phyloP scores from a whole-genome alignment of 495 filamentous ascomycete species.

The Podospora anserina region DNA sequence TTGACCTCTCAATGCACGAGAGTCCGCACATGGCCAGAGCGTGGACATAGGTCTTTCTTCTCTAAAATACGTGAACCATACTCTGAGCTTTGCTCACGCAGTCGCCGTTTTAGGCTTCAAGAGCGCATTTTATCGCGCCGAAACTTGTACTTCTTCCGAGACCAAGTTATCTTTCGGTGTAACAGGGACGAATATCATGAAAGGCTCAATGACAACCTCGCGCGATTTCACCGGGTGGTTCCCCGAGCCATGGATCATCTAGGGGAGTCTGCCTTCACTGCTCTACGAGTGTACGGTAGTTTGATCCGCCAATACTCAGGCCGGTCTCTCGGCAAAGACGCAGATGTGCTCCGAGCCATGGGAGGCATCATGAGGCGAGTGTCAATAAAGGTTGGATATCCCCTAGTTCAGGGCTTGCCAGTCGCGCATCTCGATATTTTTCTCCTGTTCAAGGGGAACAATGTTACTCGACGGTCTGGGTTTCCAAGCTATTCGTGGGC shows the following conservation, averaged over 20 bases:
- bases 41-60: background rate
- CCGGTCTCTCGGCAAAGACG: background rate
- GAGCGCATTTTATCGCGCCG: background rate
- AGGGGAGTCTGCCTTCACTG: background rate
- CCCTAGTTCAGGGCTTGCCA: background rate
- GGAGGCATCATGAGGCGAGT: background rate
- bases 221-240: too few species aligned
- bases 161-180: background rate
- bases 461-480: background rate
- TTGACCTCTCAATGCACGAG: background rate
- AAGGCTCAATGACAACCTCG: background rate
- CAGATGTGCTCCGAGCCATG: background rate
- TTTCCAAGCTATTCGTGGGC: conserved; percentile 5
- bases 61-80: background rate
- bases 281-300: background rate
- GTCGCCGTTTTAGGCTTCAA: background rate
- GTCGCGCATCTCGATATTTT: background rate
- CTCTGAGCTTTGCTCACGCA: background rate
- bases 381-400: background rate
- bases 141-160: background rate
- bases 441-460: background rate
- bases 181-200: background rate
- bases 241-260: background rate
- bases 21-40: background rate
- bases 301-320: background rate